Evolutionary conservation across 1,139 yeast genomes (phyloP).

Genomic region (Nakaseomyces nivariensis): DNA sequence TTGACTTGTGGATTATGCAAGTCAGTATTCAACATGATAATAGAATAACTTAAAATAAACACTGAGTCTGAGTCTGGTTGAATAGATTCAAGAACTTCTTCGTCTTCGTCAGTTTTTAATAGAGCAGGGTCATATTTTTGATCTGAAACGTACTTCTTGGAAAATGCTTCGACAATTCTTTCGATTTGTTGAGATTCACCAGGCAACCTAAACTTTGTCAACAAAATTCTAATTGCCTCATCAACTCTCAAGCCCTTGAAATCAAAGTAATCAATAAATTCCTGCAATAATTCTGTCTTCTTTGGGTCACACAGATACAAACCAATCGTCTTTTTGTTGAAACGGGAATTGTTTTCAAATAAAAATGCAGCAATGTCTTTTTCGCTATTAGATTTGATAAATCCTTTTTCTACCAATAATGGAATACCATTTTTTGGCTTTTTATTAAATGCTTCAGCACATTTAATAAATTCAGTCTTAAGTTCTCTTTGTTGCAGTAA

Average conservation of each 20-base stretch:
- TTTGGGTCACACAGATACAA: constrained; percentile 73
- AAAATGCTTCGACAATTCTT: constrained; percentile 78
- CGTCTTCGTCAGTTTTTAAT: constrained; percentile 12
- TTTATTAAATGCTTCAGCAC: constrained; percentile 64
- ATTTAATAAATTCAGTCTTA: constrained; percentile 64
- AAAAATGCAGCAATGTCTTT: constrained; percentile 66
- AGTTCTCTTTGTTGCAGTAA: constrained; percentile 38
- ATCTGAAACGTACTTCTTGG: constrained; percentile 62
- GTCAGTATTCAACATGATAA: constrained; percentile 72
- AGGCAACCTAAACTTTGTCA: constrained; percentile 82
- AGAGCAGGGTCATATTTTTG: constrained; percentile 34
- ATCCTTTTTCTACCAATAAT: constrained; percentile 50
- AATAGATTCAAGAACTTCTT: constrained; percentile 36
- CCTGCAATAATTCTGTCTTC: constrained; percentile 48
- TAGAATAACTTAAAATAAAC: constrained; percentile 61
- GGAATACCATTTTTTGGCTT: constrained; percentile 70
- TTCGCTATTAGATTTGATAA: constrained; percentile 49
- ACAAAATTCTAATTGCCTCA: constrained; percentile 76
- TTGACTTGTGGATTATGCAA: constrained; percentile 70
- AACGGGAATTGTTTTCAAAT: constrained; percentile 65
- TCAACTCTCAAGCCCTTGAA: constrained; percentile 75
- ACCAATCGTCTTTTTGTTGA: constrained; percentile 82
- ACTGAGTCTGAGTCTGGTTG: constrained; percentile 66
- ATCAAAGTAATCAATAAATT: constrained; percentile 64
- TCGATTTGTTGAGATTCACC: constrained; percentile 98